phyloP scores from a whole-genome alignment of 2,329 filamentous ascomycete species.

The Talaromyces atroroseus region DNA sequence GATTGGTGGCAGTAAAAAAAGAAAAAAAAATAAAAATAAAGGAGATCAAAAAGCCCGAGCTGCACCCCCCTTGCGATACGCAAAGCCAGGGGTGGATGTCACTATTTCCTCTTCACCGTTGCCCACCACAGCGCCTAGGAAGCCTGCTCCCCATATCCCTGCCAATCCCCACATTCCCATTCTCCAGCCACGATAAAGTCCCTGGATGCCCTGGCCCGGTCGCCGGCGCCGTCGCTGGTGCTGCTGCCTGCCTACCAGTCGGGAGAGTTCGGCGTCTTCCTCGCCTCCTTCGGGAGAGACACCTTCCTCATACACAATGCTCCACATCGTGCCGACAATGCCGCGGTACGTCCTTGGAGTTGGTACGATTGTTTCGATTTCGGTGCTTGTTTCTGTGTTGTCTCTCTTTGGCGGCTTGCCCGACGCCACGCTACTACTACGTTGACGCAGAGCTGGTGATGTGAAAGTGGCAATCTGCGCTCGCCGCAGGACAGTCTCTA shows the following conservation, averaged over 20 bases:
- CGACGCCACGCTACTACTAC: slow-evolving; percentile 15
- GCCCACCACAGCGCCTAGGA: slow-evolving; percentile 36
- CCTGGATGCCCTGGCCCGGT: slow-evolving; percentile 51
- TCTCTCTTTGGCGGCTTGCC: slow-evolving; percentile 2
- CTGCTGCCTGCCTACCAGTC: slow-evolving; percentile 31
- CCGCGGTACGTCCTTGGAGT: slow-evolving; percentile 72
- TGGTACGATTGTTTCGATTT: slow-evolving; percentile 69
- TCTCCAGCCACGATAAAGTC: slow-evolving; percentile 54
- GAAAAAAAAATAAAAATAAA: no score
- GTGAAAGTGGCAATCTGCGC: slow-evolving; percentile 73
- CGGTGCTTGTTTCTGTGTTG: slow-evolving; percentile 17
- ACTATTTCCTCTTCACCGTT: slow-evolving; percentile 31
- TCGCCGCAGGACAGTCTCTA: slow-evolving; percentile 86
- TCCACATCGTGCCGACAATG: slow-evolving; percentile 86
- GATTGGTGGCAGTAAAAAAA: no score
- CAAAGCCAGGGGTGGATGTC: slow-evolving; percentile 15
- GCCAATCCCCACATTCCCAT: slow-evolving; percentile 52
- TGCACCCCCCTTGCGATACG: slow-evolving; percentile 14
- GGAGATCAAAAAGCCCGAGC: background rate
- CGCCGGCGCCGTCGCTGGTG: slow-evolving; percentile 32
- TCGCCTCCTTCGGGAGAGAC: slow-evolving; percentile 40
- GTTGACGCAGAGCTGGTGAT: slow-evolving; percentile 45
- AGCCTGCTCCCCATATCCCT: slow-evolving; percentile 49
- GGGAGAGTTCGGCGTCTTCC: slow-evolving; percentile 21
- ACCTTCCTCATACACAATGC: slow-evolving; percentile 79